phyloP scores from a whole-genome alignment of 1,284 basidiomycete species.

The Ganoderma boninense region DNA sequence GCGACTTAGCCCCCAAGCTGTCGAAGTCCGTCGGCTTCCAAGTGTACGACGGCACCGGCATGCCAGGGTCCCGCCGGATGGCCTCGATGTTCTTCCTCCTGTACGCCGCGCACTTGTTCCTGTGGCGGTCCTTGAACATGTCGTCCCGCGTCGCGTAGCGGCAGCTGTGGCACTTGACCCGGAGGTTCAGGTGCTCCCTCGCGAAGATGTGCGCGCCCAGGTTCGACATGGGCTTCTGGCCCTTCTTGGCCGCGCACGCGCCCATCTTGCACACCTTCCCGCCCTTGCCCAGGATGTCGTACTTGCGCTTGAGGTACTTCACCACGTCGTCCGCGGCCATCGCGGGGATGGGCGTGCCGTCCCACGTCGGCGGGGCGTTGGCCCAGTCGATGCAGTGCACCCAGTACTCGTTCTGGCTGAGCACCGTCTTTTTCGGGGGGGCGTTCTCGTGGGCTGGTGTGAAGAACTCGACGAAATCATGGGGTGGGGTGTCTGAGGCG shows the following conservation, averaged over 20 bases:
- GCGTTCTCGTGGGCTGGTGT: too few relatives aligned
- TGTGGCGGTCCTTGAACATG: neutral
- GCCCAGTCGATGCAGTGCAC: conserved; percentile 16
- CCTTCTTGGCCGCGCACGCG: neutral
- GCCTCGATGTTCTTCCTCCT: neutral
- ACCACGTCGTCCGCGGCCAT: conserved; percentile 2
- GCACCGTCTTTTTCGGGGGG: neutral
- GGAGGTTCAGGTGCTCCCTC: neutral
- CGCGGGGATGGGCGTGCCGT: neutral
- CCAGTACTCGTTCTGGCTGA: conserved; percentile 1
- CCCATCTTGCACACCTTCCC: neutral
- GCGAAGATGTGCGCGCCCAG: conserved; percentile 10
- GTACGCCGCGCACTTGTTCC: neutral
- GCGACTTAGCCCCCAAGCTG: neutral
- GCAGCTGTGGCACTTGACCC: conserved; percentile 1
- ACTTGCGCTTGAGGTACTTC: neutral
- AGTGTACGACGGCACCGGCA: neutral
- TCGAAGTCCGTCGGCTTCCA: neutral
- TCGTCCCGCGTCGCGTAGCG: neutral
- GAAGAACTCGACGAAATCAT: conserved; percentile 4
- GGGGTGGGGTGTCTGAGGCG: too few relatives aligned
- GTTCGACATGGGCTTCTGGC: neutral
- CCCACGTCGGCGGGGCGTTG: conserved; percentile 8
- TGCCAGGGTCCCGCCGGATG: neutral
- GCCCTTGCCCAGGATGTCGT: neutral